Evolutionary conservation across 371 early-diverging fungal species (phyloP).

Genomic region (Basidiobolus meristosporus): DNA sequence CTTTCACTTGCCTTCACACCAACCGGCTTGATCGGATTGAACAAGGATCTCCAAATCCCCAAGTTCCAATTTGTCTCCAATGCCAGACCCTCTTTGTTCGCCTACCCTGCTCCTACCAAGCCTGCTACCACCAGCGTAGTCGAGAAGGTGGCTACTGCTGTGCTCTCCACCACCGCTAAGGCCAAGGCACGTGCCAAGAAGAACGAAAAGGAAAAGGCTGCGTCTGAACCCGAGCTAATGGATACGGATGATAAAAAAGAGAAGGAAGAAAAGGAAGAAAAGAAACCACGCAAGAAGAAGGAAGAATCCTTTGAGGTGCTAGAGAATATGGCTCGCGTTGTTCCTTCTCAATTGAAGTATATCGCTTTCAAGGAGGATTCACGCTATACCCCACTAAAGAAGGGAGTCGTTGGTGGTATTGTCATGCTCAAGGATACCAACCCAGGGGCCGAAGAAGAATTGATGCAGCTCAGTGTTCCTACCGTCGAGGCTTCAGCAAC

Average conservation of each 20-base stretch:
- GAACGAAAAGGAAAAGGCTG: constrained; percentile 38
- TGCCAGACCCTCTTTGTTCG: constrained; percentile 75
- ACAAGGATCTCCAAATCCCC: constrained; percentile 70
- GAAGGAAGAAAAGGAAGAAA: constrained; percentile 16
- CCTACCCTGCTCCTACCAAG: constrained; percentile 75
- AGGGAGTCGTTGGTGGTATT: constrained; percentile 47
- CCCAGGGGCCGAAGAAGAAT: constrained; percentile 32
- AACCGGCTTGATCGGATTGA: constrained; percentile 87
- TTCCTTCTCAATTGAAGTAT: constrained; percentile 71
- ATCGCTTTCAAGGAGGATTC: constrained; percentile 64
- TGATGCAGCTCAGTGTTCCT: constrained; percentile 30
- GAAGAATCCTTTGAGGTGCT: constrained; percentile 53
- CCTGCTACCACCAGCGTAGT: constrained; percentile 36
- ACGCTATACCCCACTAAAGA: constrained; percentile 78
- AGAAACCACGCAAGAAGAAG: constrained; percentile 22
- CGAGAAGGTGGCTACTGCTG: constrained; percentile 75
- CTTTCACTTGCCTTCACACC: constrained; percentile 84
- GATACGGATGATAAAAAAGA: constrained; percentile 24
- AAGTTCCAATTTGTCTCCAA: constrained; percentile 69
- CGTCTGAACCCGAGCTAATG: constrained; percentile 28
- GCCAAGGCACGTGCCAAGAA: constrained; percentile 79
- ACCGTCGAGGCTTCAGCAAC: constrained; percentile 13
- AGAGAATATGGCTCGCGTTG: constrained; percentile 74
- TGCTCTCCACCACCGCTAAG: constrained; percentile 88
- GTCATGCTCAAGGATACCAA: constrained; percentile 42